phyloP scores from a whole-genome alignment of 257 asterid genomes.

The Cynanchum wilfordii region DNA sequence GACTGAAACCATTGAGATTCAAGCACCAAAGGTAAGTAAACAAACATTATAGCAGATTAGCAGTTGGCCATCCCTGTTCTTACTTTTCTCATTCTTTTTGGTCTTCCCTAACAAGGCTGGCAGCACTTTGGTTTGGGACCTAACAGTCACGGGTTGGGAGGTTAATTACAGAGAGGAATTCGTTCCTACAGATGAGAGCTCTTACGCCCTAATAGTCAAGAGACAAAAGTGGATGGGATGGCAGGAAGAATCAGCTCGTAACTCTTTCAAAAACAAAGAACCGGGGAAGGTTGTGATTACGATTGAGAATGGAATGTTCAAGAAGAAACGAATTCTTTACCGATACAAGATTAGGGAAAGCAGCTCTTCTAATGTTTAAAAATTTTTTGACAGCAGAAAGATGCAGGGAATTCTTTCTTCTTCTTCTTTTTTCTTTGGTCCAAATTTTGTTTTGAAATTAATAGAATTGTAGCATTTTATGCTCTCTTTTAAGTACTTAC shows the following conservation, averaged over 20 bases:
- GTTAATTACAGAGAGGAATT: slow-evolving; percentile 63
- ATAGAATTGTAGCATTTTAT: background rate
- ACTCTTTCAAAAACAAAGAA: slow-evolving; percentile 41
- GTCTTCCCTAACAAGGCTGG: slow-evolving; percentile 31
- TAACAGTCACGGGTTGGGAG: slow-evolving; percentile 55
- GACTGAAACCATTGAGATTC: slow-evolving; percentile 44
- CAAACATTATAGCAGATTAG: background rate
- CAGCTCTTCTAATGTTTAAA: background rate
- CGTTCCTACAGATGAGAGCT: slow-evolving; percentile 40
- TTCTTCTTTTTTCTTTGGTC: background rate
- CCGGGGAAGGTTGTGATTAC: slow-evolving; percentile 50
- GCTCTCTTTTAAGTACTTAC: background rate
- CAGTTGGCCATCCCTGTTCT: background rate
- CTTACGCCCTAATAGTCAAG: slow-evolving; percentile 48
- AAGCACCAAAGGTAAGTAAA: slow-evolving; percentile 36
- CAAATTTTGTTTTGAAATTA: background rate
- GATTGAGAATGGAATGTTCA: slow-evolving; percentile 44
- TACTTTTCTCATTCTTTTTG: background rate
- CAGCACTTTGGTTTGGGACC: slow-evolving; percentile 43
- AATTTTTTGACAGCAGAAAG: background rate
- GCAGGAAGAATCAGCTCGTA: slow-evolving; percentile 46
- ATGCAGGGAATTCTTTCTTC: background rate
- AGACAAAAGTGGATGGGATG: slow-evolving; percentile 38
- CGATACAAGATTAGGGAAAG: slow-evolving; percentile 35
- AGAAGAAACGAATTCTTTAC: slow-evolving; percentile 41